Evolutionary conservation across 768 basidiomycete species (phyloP).

Genomic region (Russula dissimulans): DNA sequence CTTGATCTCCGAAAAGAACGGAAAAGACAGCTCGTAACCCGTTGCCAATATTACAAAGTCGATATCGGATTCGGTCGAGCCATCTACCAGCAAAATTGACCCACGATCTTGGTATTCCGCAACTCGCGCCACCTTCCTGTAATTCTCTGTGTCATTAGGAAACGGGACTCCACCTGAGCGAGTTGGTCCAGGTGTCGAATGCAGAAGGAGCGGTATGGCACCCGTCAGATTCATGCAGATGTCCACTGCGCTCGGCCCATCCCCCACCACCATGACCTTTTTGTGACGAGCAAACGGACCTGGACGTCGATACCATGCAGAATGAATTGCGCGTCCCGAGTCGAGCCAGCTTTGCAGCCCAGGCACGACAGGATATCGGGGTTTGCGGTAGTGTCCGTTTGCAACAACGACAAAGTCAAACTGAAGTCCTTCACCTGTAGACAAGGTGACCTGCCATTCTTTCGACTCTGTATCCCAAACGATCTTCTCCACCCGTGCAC

Average conservation of each 20-base stretch:
- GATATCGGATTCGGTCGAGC: conserved; percentile 42
- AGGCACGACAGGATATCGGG: conserved; percentile 50
- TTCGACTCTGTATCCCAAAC: conserved; percentile 28
- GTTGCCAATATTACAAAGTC: conserved; percentile 67
- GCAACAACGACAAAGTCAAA: conserved; percentile 67
- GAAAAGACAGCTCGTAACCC: conserved; percentile 58
- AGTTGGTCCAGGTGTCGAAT: conserved; percentile 37
- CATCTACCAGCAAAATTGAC: conserved; percentile 50
- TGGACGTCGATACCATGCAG: conserved; percentile 59
- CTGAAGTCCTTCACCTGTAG: conserved; percentile 26
- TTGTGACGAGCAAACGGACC: conserved; percentile 25
- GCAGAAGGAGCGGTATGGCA: conserved; percentile 39
- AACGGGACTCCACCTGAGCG: conserved; percentile 25
- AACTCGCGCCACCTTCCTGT: conserved; percentile 30
- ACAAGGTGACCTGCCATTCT: conserved; percentile 44
- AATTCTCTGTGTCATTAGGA: conserved; percentile 12
- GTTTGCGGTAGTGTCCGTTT: conserved; percentile 65
- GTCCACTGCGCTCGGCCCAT: conserved; percentile 58
- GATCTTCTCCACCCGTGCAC: conserved; percentile 43
- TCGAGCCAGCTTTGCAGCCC: conserved; percentile 54
- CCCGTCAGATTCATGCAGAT: conserved; percentile 50
- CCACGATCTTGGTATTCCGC: conserved; percentile 35
- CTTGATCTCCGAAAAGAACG: conserved; percentile 45
- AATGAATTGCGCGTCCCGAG: conserved; percentile 46
- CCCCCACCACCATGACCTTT: conserved; percentile 39